phyloP scores from a whole-genome alignment of 306 rosid genomes.

The Luffa acutangula region DNA sequence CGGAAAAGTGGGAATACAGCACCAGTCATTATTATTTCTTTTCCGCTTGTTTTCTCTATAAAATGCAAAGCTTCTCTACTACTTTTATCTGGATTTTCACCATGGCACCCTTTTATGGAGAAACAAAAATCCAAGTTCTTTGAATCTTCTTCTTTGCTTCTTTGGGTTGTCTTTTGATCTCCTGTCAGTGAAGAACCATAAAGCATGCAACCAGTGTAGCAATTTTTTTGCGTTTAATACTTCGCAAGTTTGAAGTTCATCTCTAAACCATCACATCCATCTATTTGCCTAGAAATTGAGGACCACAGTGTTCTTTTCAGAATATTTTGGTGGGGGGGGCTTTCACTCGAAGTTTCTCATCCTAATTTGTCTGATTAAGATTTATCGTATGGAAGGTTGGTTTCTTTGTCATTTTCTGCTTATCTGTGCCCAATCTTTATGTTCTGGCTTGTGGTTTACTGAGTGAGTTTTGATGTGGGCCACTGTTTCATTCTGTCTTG shows the following conservation, averaged over 20 bases:
- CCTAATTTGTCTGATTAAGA: background rate
- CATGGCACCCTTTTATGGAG: conserved; percentile 16
- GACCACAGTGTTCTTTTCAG: background rate
- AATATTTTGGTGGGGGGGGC: background rate
- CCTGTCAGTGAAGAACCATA: background rate
- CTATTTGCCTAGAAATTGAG: background rate
- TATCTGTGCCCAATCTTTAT: background rate
- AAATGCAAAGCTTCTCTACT: conserved; percentile 14
- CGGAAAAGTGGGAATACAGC: conserved; percentile 22
- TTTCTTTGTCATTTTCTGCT: background rate
- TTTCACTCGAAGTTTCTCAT: background rate
- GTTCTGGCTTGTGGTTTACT: background rate
- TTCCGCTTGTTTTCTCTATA: conserved; percentile 17
- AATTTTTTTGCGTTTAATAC: background rate
- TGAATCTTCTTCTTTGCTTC: background rate
- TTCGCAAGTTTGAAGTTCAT: background rate
- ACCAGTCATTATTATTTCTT: conserved; percentile 24
- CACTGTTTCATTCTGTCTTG: background rate
- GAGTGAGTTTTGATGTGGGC: background rate
- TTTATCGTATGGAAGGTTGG: background rate
- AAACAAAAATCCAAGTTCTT: conserved; percentile 11
- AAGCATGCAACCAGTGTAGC: background rate
- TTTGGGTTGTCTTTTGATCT: background rate
- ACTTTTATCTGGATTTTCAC: conserved; percentile 19
- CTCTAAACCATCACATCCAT: background rate